A percentile compares a stretch with the other conserved stretches of the same genome.
phyloP scores from a whole-genome alignment of 2,329 filamentous ascomycete species.

The Claviceps digitariae region DNA sequence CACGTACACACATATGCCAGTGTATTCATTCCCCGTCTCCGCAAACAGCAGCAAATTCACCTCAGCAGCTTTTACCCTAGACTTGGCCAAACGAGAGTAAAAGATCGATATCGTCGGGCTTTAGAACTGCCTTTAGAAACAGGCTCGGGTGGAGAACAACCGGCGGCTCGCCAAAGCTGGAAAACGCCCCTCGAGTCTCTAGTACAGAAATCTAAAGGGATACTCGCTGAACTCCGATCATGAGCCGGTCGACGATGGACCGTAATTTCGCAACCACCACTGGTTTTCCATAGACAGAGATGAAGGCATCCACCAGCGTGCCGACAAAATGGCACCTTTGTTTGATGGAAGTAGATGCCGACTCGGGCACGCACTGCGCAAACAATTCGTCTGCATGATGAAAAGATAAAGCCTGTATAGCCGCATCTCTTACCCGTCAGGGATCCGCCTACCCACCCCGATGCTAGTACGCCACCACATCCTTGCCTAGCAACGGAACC shows the following conservation, averaged over 20 bases:
- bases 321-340: neutral
- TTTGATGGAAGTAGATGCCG: neutral
- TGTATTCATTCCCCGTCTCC: neutral
- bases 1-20: neutral
- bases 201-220: neutral
- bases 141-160: no score
- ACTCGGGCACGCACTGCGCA: no score
- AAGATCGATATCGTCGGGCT: neutral
- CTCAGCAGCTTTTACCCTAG: neutral
- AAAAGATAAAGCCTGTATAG: neutral
- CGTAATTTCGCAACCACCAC: neutral
- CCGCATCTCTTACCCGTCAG: neutral
- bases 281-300: neutral
- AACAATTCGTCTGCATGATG: neutral
- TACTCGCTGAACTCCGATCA: slow-evolving; percentile 1
- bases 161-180: neutral
- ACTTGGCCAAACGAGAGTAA: neutral
- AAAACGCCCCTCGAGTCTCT: slow-evolving; percentile 6
- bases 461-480: neutral
- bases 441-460: neutral
- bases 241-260: neutral
- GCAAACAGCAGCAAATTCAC: neutral
- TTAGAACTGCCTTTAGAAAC: neutral
- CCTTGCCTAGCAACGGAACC: neutral
- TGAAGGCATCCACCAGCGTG: neutral